A percentile compares a stretch with the other conserved stretches of the same genome.
Conservation (phyloP, 129 eudicot species). For the Tagetes erecta region DNA sequence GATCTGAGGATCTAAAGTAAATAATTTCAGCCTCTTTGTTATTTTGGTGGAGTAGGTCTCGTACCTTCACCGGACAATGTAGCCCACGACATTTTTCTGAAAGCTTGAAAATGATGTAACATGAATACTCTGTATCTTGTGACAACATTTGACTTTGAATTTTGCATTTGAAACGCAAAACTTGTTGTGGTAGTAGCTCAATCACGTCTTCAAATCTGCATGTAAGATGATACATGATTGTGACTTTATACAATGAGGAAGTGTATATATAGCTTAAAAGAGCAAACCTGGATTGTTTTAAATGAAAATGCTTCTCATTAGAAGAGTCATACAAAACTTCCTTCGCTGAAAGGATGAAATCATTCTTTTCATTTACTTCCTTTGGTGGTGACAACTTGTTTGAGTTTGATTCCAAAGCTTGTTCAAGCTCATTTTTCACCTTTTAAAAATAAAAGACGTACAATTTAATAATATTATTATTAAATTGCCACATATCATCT, state of each 20-base stretch:
- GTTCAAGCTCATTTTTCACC: not conserved
- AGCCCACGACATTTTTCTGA: slow-evolving; percentile 15
- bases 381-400: not conserved
- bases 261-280: no score
- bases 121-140: not conserved
- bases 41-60: not conserved
- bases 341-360: not conserved
- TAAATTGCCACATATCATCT: no score
- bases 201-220: slow-evolving; percentile 13
- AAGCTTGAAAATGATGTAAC: slow-evolving; percentile 11
- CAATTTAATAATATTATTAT: no score
- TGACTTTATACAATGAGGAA: not conserved
- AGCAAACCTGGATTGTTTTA: not conserved
- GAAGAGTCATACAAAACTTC: not conserved
- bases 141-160: not conserved
- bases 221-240: not conserved
- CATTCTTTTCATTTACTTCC: not conserved
- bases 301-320: not conserved
- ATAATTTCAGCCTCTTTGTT: slow-evolving; percentile 5
- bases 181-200: not conserved
- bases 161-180: not conserved
- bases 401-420: not conserved
- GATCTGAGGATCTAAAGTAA: slow-evolving; percentile 9
- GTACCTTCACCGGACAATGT: slow-evolving; percentile 13
- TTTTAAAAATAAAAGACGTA: not conserved